Base-by-base conservation (phyloP, 257 asterid species). In the Forsythia viridissima region DNA sequence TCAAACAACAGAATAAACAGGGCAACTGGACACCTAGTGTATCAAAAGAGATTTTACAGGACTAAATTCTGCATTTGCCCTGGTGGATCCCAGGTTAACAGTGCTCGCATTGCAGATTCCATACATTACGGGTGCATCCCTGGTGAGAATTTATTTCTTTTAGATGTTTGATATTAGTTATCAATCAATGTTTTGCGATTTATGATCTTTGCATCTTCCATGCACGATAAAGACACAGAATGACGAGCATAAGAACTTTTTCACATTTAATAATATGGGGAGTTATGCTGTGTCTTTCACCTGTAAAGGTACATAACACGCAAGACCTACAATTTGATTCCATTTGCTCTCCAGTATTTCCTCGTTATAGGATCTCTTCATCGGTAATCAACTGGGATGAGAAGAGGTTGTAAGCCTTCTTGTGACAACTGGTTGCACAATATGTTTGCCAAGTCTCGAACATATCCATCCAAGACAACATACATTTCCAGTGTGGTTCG, bases 61-160 rank as follows among this genome's bases (percentile, higher is more conserved):
- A 90, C 92, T 52, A 96, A 96, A 79, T 96, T 92, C 90, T 96
- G 99, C 89, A 90, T 96, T 77, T 96, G 99, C 86, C 99, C 99
- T n/a, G 98, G 99, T 82, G 99, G 98, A 82, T 96, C 99, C 80
- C 99, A 96, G 88, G 99, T 96, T 86, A 96, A 96, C 82, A 96
- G 99, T 82, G 99, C 99, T 77, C 97, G 99, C 72, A 88, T 96
- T 83, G 82, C 99, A 77, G 99, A 96, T 86, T 92, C 99, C 44
- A 93, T 96, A 81, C 99, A 96, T 83, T 96, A 96, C 39, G 99
- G 98, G 81, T 96, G 99, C 84, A 72, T 92, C 80, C 99, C 99
- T 80, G 99, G 99, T 96, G 81, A 90, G 89, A 20, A 77, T 83
- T 80, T 4, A 30, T 55, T 80, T 67, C 72, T 75, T 70, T 65